Base-by-base conservation (phyloP, 306 rosid genomes). In the Canavalia gladiata region DNA sequence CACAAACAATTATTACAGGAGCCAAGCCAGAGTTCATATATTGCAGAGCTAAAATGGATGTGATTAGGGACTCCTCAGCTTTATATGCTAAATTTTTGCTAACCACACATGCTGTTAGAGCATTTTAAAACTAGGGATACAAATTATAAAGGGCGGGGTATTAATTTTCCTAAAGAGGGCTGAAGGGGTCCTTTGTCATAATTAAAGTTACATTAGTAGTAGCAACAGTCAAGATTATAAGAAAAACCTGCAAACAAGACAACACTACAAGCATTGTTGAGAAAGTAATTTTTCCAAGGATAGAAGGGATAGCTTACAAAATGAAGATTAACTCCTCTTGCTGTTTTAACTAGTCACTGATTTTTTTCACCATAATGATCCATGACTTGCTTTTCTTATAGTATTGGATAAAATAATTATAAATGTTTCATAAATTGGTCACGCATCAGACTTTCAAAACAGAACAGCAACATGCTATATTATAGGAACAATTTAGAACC, bases 341-440 rank as follows among this genome's bases (percentile, higher is more conserved):
- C 58, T 46, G 55, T 49, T 76, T 76, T 39, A 46, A 46, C 58
- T 52, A 72, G 39, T 41, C 50, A 68, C 41, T 57, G 58, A 59
- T 49, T n/a, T 52, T n/a, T 52, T 83, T 7, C 58, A 60, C 60
- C 72, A 29, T n/a, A 66, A 52, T 54, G 37, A 9, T 55, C 69
- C 70, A 77, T 49, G 12, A 46, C 29, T 43, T 41, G 37, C 12
- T 31, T 69, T 76, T 25, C 11, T 29, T 33, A 12, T 39, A 34
- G 39, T 10, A 39, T 57, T 28, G 62, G 46, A 62, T 10, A 34
- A 50, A 75, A 68, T 3, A 82, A 30, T 49, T 31, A 30, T 35
- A 70, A n/a, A 70, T 70, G 3, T 77, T 66, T 52, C 45, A 68
- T 58, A 70, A 30, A 77, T 51, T 68, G 37, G 59, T 60, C n/a